Evolutionary conservation across 495 filamentous ascomycete species (phyloP), one percentile per base, ranked within the genome.

Genomic region (Geoglossum glabrum): DNA sequence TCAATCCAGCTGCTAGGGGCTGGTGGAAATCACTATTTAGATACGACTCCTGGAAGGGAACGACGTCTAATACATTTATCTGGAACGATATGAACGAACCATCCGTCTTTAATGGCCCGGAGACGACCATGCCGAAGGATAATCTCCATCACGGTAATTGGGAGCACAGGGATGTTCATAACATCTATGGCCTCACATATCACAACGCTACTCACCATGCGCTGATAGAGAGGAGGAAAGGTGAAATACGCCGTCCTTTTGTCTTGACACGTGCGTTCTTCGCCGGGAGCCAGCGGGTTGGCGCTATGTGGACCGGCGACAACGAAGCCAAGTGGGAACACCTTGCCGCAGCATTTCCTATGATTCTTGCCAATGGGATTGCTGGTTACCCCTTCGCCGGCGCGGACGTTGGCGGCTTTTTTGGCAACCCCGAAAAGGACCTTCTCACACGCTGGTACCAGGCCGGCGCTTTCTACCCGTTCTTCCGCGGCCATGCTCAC

Each of bases 41-140:
- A 61, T 95, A 88, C 64, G 81, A 87, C 65, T 76, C 69, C 46
- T 96, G 93, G 74, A 85, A 85, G 66, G 87, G 86, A 51, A 82
- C 87, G 3, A 74, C 82, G 63, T 70, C 81, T 38, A 97, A 95
- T 65, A 79, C 84, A 3, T 95, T 87, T 72, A 82, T 97, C 66
- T 98, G 92, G 92, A 98, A 98, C 68, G 92, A 98, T 66, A 98
- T 98, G 92, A 98, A 96, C 64, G 92, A 98, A 71, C 92, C 92
- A 0, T 96, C 92, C 0, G 92, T 98, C 8, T 98, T 98, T 74
- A 95, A 96, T 65, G 92, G 92, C 0, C 92, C 92, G 0, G 92
- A 98, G 67, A 94, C 86, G 11, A 90, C 90, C 31, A 95, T 95
- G 88, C 92, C 92, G 47, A 95, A 94, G 69, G 92, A 98, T 71